A percentile compares a stretch with the other conserved stretches of the same genome.
Conservation (phyloP, 2,329 filamentous ascomycete species). For the Diaporthe destruens region DNA sequence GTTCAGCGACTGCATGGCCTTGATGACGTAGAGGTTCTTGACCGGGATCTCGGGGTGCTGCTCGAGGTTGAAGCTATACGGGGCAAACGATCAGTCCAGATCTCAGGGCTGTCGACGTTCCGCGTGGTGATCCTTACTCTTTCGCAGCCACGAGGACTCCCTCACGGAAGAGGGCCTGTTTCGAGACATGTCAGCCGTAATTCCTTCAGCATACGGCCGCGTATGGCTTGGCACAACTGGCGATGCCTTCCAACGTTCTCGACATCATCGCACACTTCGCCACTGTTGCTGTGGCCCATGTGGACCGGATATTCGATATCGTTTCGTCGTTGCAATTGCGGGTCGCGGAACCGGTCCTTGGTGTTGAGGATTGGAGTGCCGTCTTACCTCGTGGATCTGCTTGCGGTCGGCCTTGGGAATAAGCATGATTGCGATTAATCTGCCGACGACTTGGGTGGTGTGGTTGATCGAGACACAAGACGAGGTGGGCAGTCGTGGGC, state of each 20-base stretch:
- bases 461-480: slow-evolving; percentile 50
- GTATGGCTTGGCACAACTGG: background rate
- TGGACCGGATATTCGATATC: slow-evolving; percentile 30
- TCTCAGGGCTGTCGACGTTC: slow-evolving; percentile 10
- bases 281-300: slow-evolving; percentile 7
- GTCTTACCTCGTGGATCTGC: slow-evolving; percentile 90
- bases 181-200: slow-evolving; percentile 47
- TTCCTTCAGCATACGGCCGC: background rate
- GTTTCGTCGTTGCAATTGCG: slow-evolving; percentile 30
- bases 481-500: slow-evolving; percentile 28
- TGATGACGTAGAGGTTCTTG: slow-evolving; percentile 99
- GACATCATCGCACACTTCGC: slow-evolving; percentile 31
- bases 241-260: slow-evolving; percentile 1
- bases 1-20: slow-evolving; percentile 98
- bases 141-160: slow-evolving; percentile 97
- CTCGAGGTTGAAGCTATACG: slow-evolving; percentile 83
- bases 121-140: slow-evolving; percentile 62
- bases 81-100: slow-evolving; percentile 25
- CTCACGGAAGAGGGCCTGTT: slow-evolving; percentile 84
- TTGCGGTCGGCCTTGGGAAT: slow-evolving; percentile 99
- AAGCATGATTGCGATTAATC: slow-evolving; percentile 79
- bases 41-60: slow-evolving; percentile 99
- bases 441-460: slow-evolving; percentile 62
- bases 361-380: slow-evolving; percentile 14
- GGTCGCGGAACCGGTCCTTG: slow-evolving; percentile 33